phyloP scores from a whole-genome alignment of 768 basidiomycete species.

The Pleurotus cornucopiae region DNA sequence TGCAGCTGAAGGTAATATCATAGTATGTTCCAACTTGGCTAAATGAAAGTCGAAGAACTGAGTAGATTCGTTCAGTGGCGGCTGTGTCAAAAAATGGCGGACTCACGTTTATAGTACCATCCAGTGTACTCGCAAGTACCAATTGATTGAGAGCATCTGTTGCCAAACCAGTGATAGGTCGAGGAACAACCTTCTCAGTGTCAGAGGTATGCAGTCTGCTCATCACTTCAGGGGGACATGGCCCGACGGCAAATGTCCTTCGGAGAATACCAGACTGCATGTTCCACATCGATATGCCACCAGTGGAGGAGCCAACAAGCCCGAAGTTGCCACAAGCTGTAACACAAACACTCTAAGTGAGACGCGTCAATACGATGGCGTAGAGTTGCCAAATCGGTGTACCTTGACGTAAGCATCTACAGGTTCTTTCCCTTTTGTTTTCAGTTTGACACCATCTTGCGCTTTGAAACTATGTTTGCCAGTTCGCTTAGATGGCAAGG shows the following conservation, averaged over 20 bases:
- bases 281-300: constrained; percentile 88
- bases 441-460: constrained; percentile 43
- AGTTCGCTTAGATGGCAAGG: constrained; percentile 72
- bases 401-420: constrained; percentile 68
- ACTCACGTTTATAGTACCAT: constrained; percentile 86
- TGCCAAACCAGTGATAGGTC: constrained; percentile 77
- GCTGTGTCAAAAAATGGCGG: not conserved
- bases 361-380: too few relatives aligned
- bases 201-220: constrained; percentile 36
- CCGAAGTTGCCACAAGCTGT: constrained; percentile 97
- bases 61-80: constrained; percentile 1
- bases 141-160: constrained; percentile 80
- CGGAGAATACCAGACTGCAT: constrained; percentile 91
- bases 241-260: constrained; percentile 68
- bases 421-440: constrained; percentile 35
- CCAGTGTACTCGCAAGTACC: constrained; percentile 81
- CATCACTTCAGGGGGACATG: constrained; percentile 51
- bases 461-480: constrained; percentile 74
- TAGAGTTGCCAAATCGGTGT: not conserved
- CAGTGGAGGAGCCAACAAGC: constrained; percentile 76
- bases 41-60: constrained; percentile 98
- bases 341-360: constrained; percentile 70
- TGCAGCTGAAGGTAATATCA: constrained; percentile 64
- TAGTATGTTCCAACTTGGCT: constrained; percentile 62
- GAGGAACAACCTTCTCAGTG: constrained; percentile 33